Evolutionary conservation across 2,329 filamentous ascomycete species (phyloP), one percentile per base, ranked within the genome.

Genomic region (Lachnellula arida): DNA sequence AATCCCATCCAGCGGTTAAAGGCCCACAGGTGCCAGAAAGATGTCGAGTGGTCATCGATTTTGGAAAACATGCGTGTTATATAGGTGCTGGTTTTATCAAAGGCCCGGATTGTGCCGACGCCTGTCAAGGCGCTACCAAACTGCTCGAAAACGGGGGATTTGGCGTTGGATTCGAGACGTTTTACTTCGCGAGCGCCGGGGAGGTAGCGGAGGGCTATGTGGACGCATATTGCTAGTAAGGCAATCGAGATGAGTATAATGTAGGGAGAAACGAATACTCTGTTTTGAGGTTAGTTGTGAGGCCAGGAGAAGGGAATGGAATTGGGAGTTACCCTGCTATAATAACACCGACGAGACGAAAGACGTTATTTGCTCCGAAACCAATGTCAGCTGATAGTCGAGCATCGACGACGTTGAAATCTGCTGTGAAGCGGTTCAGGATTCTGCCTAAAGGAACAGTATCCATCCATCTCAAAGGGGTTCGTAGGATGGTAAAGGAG

Each of bases 1-100:
- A 88, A 85, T 25, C 82, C 81, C 73, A 93, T 81, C 89, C 89
- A 93, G 34, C 88, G 80, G 67, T 89, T 89, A 68, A 89, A 86
- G 1, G 88, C 76, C 81, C 82, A 88, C 51, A 87, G 73, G 64
- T 89, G 81, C 76, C 83, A 87, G 32, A 81, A 84, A 0, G 87
- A 80, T 8, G 81, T 78, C 32, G 79, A 78, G 73, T 88, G 88
- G 40, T 79, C 78, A 67, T 93, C 89, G 17, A 93, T 81, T 62
- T 81, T 81, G 48, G 70, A 68, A 67, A 86, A 86, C 85, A 93
- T 91, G 54, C 82, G 79, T 11, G 84, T 76, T 46, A 88, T 75
- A 61, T 91, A 93, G 1, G 78, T 77, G 19, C 82, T 76, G 0
- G 77, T 74, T 73, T 89, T 91, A 60, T 84, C 83, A 62, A 89